Evolutionary conservation across 1,284 basidiomycete genomes (phyloP), one percentile per base, ranked within the genome.

Genomic region (Xanthoconium separans): DNA sequence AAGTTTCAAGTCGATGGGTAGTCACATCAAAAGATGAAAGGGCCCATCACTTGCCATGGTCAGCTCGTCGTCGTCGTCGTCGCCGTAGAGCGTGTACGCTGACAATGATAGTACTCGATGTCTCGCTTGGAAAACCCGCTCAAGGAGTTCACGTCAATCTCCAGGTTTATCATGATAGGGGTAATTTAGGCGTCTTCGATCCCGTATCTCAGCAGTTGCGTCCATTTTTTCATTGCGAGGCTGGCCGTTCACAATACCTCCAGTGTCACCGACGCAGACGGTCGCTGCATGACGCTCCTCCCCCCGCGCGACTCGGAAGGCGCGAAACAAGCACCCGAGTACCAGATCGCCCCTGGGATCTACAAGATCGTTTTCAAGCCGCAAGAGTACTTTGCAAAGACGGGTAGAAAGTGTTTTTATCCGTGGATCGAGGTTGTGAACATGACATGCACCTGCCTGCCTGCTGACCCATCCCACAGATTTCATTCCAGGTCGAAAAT

Each of bases 1-100:
- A 8, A 36, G 34, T 36, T 36, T n/a, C 16, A 36, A 13, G 33
- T 13, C 5, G 13, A 13, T 5, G 27, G 27, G n/a, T 27, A 7
- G 27, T 27, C 33, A 34, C n/a, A 37, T 10, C n/a, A 39, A 40
- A 52, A 13, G 39, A 86, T 83, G 82, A 85, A 82, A 63, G 91
- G 91, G 2, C 90, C 91, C 2, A 90, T 96, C 57, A 96, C 94
- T 36, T 95, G 94, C 69, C 93, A 96, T 62, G 85, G 91, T 91
- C 58, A 53, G 78, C 51, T 31, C 56, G 15, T 48, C 45, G 13
- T 46, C 20, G 29, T 47, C n/a, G 27, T 46, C 36, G 10, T 27
- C 54, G 40, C 20, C 40, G 41, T 24, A 9, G 16, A 15, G 47
- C 24, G 16, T 39, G 24, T 33, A 10, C 44, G 36, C 50, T 10